phyloP scores from a whole-genome alignment of 345 rosid species.

The Noccaea caerulescens region DNA sequence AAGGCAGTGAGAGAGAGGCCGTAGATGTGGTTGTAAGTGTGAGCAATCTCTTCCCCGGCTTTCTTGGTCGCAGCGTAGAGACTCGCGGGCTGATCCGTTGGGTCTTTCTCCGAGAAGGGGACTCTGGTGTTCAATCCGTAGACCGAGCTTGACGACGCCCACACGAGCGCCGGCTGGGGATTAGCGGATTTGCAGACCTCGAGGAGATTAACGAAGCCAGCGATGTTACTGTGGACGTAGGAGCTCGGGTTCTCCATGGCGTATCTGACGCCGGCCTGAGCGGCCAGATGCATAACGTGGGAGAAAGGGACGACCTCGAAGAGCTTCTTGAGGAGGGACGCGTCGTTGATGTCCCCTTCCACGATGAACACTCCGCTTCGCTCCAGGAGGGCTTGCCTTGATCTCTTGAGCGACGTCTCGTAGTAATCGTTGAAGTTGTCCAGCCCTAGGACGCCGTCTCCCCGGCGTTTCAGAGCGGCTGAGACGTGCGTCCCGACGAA shows the following conservation, averaged over 20 bases:
- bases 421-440: slow-evolving; percentile 88
- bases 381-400: slow-evolving; percentile 79
- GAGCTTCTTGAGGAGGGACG: slow-evolving; percentile 60
- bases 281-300: slow-evolving; percentile 88
- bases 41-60: slow-evolving; percentile 90
- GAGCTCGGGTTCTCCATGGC: slow-evolving; percentile 80
- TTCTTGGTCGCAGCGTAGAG: slow-evolving; percentile 82
- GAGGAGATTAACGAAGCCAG: slow-evolving; percentile 68
- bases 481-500: slow-evolving; percentile 90
- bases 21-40: slow-evolving; percentile 81
- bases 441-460: slow-evolving; percentile 78
- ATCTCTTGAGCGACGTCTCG: slow-evolving; percentile 73
- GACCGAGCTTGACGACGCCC: slow-evolving; percentile 83
- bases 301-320: slow-evolving; percentile 75
- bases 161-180: slow-evolving; percentile 77
- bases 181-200: slow-evolving; percentile 68
- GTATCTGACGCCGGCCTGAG: slow-evolving; percentile 83
- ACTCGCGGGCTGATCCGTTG: slow-evolving; percentile 86
- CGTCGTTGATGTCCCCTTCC: slow-evolving; percentile 81
- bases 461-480: slow-evolving; percentile 70
- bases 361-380: slow-evolving; percentile 71
- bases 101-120: slow-evolving; percentile 78
- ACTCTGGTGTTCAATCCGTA: slow-evolving; percentile 75
- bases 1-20: slow-evolving; percentile 78
- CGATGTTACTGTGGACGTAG: slow-evolving; percentile 79